These are phyloP conservation scores for Microcos paniculata DNA, from an alignment of 345 rosid species.

Conservation along the genomic window DNA sequence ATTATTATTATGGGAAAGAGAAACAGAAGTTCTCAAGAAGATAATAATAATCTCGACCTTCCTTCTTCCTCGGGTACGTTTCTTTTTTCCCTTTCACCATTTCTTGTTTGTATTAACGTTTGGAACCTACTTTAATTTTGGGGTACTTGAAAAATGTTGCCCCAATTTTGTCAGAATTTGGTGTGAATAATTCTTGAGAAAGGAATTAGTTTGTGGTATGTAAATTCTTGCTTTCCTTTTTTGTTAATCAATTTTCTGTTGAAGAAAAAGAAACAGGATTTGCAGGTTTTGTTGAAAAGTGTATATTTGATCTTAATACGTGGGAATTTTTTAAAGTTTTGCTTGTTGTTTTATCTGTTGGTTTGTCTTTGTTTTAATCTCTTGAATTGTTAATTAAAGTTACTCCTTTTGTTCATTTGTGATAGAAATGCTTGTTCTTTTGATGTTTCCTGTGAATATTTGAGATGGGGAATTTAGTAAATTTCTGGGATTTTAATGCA, in stretches of 20 bases:
- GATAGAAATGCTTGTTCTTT: not conserved
- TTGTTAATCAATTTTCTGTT: conserved; percentile 10
- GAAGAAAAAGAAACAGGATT: not conserved
- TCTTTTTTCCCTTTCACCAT: not conserved
- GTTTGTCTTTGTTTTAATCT: not conserved
- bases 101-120: not conserved
- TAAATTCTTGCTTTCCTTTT: not conserved
- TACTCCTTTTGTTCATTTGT: not conserved
- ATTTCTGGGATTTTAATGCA: conserved; percentile 7
- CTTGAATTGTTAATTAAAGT: not conserved
- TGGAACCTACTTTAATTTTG: not conserved
- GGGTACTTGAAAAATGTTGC: not conserved
- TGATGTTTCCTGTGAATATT: not conserved
- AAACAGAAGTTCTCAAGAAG: conserved; percentile 28
- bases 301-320: not conserved
- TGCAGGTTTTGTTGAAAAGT: not conserved
- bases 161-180: not conserved
- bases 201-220: not conserved
- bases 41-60: conserved; percentile 2
- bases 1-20: conserved; percentile 46
- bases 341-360: not conserved
- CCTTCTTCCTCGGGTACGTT: conserved; percentile 47
- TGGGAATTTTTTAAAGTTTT: not conserved
- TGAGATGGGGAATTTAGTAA: not conserved
- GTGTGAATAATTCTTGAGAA: not conserved